These are phyloP conservation scores for Epichloe glyceriae DNA, from an alignment of 2,329 filamentous ascomycete species.

Conservation along the genomic window DNA sequence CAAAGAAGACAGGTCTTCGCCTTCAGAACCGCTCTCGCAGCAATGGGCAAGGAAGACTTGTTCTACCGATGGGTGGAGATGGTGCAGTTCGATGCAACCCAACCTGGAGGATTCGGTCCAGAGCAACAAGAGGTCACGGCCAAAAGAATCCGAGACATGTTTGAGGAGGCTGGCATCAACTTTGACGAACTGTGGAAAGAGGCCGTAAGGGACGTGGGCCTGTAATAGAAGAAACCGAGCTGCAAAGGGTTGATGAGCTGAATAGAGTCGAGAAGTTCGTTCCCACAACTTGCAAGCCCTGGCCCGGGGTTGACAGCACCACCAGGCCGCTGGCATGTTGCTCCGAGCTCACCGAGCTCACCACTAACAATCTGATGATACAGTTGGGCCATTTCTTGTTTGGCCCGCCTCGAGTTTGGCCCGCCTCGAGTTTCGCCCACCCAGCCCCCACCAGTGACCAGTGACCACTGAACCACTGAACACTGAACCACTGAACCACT, in stretches of 20 bases:
- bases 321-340: too few species aligned
- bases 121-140: conserved; percentile 63
- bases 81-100: conserved; percentile 73
- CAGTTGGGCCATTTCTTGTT: neutral
- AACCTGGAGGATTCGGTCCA: conserved; percentile 63
- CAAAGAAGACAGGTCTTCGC: conserved; percentile 61
- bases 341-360: neutral
- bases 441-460: too few species aligned
- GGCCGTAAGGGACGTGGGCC: conserved; percentile 26
- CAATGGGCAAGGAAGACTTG: conserved; percentile 71
- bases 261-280: too few species aligned
- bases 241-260: too few species aligned
- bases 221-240: conserved; percentile 6
- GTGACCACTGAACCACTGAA: too few species aligned
- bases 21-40: conserved; percentile 64
- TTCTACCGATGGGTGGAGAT: conserved; percentile 92
- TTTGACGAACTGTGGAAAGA: conserved; percentile 71
- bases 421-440: too few species aligned
- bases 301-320: too few species aligned
- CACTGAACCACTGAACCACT: too few species aligned
- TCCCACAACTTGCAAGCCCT: too few species aligned
- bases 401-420: too few species aligned
- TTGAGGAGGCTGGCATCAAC: conserved; percentile 62
- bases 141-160: conserved; percentile 61
- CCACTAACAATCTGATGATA: neutral